phyloP scores from a whole-genome alignment of 2,329 filamentous ascomycete genomes.

The Penicillium sp. region DNA sequence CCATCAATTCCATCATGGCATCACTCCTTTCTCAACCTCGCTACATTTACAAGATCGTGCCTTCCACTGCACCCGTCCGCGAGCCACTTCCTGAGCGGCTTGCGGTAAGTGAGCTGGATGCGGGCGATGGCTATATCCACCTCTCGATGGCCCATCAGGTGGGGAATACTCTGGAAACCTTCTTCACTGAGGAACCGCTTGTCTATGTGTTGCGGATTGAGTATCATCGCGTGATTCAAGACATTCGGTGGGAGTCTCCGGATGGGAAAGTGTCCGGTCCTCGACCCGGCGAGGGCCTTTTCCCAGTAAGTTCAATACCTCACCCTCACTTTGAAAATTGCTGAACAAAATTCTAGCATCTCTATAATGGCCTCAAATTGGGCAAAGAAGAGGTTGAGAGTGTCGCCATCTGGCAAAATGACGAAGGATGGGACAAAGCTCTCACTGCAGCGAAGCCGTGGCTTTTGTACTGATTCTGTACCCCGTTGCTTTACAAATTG shows the following conservation, averaged over 20 bases:
- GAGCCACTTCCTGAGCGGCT: slow-evolving; percentile 39
- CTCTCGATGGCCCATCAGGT: slow-evolving; percentile 41
- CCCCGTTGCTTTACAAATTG: neutral
- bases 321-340: neutral
- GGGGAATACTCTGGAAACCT: slow-evolving; percentile 39
- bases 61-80: slow-evolving; percentile 35
- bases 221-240: slow-evolving; percentile 28
- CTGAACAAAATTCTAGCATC: slow-evolving; percentile 28
- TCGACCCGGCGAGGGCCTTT: slow-evolving; percentile 40
- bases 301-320: slow-evolving; percentile 36
- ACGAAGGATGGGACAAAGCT: slow-evolving; percentile 39
- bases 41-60: slow-evolving; percentile 42
- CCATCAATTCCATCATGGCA: slow-evolving; percentile 13
- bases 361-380: slow-evolving; percentile 41
- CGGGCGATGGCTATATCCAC: slow-evolving; percentile 39
- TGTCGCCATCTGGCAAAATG: slow-evolving; percentile 39
- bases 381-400: slow-evolving; percentile 41
- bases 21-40: slow-evolving; percentile 23
- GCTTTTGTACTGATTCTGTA: slow-evolving; percentile 32
- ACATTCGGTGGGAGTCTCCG: slow-evolving; percentile 41
- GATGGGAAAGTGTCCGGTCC: slow-evolving; percentile 39
- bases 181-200: slow-evolving; percentile 39
- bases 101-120: slow-evolving; percentile 39
- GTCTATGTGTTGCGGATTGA: slow-evolving; percentile 41
- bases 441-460: slow-evolving; percentile 35